A percentile compares a stretch with the other conserved stretches of the same genome.
Conservation (phyloP, 2,329 filamentous ascomycete species). For the Ilyonectria destructans region DNA sequence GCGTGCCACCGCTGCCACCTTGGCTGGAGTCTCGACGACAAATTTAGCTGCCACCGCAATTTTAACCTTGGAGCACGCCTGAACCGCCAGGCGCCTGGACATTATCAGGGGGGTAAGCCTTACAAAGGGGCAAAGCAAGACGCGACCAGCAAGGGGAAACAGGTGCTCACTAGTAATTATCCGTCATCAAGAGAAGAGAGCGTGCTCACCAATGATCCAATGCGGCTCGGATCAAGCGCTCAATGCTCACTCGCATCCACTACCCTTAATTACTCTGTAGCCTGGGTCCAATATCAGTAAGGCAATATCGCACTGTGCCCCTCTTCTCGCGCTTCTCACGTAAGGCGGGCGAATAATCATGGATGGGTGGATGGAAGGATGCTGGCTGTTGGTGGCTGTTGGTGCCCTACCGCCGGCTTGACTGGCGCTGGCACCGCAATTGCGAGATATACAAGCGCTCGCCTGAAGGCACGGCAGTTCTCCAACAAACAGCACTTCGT, state of each 20-base stretch:
- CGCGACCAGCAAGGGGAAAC: slow-evolving; percentile 27
- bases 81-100: slow-evolving; percentile 24
- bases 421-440: neutral
- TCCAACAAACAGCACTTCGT: neutral
- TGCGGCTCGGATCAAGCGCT: neutral
- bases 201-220: neutral
- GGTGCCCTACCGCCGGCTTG: neutral
- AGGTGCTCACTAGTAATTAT: slow-evolving; percentile 10
- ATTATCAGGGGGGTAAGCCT: slow-evolving; percentile 24
- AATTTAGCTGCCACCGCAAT: slow-evolving; percentile 49
- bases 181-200: neutral
- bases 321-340: slow-evolving; percentile 41
- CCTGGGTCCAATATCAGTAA: slow-evolving; percentile 5
- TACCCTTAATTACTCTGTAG: neutral
- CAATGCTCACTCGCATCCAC: slow-evolving; percentile 14
- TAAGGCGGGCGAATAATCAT: slow-evolving; percentile 35
- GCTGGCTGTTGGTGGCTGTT: neutral
- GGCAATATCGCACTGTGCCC: slow-evolving; percentile 32
- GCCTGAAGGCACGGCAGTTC: neutral
- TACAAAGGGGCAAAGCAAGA: slow-evolving; percentile 17
- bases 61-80: slow-evolving; percentile 41
- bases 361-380: slow-evolving; percentile 16
- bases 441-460: neutral
- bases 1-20: slow-evolving; percentile 39
- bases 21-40: slow-evolving; percentile 31